A percentile compares a stretch with the other conserved stretches of the same genome.
Evolutionary conservation across 2,329 filamentous ascomycete species (phyloP).

Genomic region (Pochonia chlamydosporia): DNA sequence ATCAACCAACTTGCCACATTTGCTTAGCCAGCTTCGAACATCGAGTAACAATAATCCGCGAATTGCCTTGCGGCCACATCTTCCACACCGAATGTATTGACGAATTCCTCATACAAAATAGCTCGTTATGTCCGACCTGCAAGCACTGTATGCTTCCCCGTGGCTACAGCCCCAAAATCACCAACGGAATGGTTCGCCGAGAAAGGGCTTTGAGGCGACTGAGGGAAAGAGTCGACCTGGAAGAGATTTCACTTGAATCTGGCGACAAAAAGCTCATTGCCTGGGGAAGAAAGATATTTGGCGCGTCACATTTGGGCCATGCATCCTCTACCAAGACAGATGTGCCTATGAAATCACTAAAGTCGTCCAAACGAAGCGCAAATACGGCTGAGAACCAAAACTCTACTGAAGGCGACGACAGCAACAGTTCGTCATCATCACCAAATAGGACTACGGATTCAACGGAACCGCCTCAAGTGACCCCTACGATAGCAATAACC

Average conservation of each 20-base stretch:
- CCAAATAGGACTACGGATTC: slow-evolving; percentile 8
- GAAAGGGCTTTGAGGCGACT: slow-evolving; percentile 64
- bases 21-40: slow-evolving; percentile 77
- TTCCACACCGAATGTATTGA: slow-evolving; percentile 93
- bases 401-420: not conserved
- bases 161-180: slow-evolving; percentile 63
- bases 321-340: slow-evolving; percentile 10
- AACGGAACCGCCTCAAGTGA: slow-evolving; percentile 9
- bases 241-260: slow-evolving; percentile 28
- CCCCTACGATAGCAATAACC: slow-evolving; percentile 13
- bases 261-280: slow-evolving; percentile 28
- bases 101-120: slow-evolving; percentile 69
- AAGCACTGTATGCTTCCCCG: slow-evolving; percentile 74
- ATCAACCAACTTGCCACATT: slow-evolving; percentile 83
- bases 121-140: slow-evolving; percentile 86
- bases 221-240: slow-evolving; percentile 45
- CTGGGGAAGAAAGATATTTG: slow-evolving; percentile 31
- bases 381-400: slow-evolving; percentile 3
- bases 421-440: not conserved
- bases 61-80: slow-evolving; percentile 85
- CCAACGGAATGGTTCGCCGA: slow-evolving; percentile 79
- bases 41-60: slow-evolving; percentile 66
- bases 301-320: slow-evolving; percentile 15
- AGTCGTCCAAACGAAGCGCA: slow-evolving; percentile 1
- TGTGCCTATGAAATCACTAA: slow-evolving; percentile 21